Evolutionary conservation across 768 basidiomycete genomes (phyloP).

Genomic region (Collybia nuda): DNA sequence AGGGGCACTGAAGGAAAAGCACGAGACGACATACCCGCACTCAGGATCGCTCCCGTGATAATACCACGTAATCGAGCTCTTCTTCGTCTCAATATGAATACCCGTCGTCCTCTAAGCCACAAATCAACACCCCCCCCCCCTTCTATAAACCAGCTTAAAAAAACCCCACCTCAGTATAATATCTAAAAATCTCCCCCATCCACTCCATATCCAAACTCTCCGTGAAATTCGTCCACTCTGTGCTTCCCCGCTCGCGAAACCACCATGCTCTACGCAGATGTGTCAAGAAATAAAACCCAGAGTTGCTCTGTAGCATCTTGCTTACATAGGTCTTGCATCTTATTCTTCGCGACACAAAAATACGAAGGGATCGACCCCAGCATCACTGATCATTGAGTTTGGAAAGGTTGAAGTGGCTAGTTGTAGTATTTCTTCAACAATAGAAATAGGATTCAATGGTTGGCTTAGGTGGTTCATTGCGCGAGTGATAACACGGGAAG

Average conservation of each 20-base stretch:
- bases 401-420: too few relatives aligned
- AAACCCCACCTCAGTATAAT: slow-evolving; percentile 82
- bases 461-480: not conserved
- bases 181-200: slow-evolving; percentile 96
- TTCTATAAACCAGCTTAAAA: not conserved
- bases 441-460: slow-evolving; percentile 3
- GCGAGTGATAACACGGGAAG: not conserved
- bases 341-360: slow-evolving; percentile 10
- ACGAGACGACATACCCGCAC: slow-evolving; percentile 73
- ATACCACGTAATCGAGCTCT: slow-evolving; percentile 98
- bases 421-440: slow-evolving; percentile 9
- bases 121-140: not conserved
- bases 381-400: too few relatives aligned
- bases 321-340: slow-evolving; percentile 8
- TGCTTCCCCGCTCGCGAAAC: slow-evolving; percentile 71
- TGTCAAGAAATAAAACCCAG: too few relatives aligned
- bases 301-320: slow-evolving; percentile 5
- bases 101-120: slow-evolving; percentile 77
- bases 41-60: slow-evolving; percentile 91
- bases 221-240: slow-evolving; percentile 87
- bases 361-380: slow-evolving; percentile 1
- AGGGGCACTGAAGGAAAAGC: too few relatives aligned
- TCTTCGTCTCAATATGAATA: slow-evolving; percentile 95
- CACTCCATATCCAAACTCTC: slow-evolving; percentile 93
- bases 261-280: slow-evolving; percentile 97